Evolutionary conservation across 495 filamentous ascomycete genomes (phyloP), one percentile per base, ranked within the genome.

Genomic region (Penicillium parvum): DNA sequence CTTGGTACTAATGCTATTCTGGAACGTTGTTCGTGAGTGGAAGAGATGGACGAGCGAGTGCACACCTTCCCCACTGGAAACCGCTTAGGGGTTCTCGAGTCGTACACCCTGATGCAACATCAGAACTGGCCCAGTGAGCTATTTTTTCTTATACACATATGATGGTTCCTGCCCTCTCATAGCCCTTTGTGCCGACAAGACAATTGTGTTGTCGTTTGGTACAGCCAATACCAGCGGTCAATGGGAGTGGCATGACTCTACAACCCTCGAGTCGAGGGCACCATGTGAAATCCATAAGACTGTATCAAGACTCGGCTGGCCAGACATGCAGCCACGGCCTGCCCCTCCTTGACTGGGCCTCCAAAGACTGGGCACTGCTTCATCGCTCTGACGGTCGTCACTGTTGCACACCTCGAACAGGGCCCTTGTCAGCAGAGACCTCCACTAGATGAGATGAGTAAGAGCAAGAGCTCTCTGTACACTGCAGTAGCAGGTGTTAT

Each of bases 41-140:
- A 22, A 39, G 32, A 38, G 47, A 22, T 22, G 33, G n/a, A 30
- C 38, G 3, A 20, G 29, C 35, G 16, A 29, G 19, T 26, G 15
- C 40, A 32, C 6, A 14, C n/a, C n/a, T 25, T 7, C 14, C 30
- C 6, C 28, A 33, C 18, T 14, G 21, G 42, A 42, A 45, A 35
- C 32, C 34, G 28, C 26, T 37, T 37, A 44, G 40, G 42, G 49
- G 39, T 37, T 30, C 32, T 45, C 44, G 45, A 55, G 53, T 45
- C 58, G 57, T 54, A 69, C 60, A 62, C 58, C 51, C 50, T 58
- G 59, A 62, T 69, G 63, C 61, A 56, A 66, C 65, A 58, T 62
- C 47, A 49, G 50, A 46, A 54, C 52, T 29, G 21, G 25, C 50
- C 39, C 29, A n/a, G n/a, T n/a, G n/a, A n/a, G n/a, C n/a, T n/a